These are phyloP conservation scores for Antonospora locustae DNA, from an alignment of 371 early-diverging fungal genomes.

Conservation along the genomic window DNA sequence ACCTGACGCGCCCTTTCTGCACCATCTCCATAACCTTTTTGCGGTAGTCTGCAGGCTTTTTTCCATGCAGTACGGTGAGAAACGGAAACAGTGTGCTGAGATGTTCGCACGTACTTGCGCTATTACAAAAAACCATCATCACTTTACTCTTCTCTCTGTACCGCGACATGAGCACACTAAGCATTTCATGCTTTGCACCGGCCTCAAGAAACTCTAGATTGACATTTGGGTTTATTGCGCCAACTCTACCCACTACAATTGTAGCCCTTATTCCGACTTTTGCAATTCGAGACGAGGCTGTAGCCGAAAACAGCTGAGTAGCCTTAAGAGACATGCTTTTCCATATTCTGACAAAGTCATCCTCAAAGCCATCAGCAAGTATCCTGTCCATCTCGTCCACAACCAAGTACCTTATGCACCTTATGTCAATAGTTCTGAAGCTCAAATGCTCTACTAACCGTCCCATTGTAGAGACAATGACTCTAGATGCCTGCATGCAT, in stretches of 20 bases:
- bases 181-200: background rate
- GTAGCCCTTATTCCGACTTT: conserved; percentile 61
- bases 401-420: conserved; percentile 74
- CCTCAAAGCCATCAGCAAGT: conserved; percentile 81
- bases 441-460: conserved; percentile 89
- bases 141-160: too few relatives aligned
- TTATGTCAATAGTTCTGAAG: too few relatives aligned
- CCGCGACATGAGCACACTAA: conserved; percentile 62
- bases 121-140: conserved; percentile 86
- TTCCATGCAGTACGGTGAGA: too few relatives aligned
- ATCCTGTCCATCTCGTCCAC: conserved; percentile 96
- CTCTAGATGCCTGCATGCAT: conserved; percentile 78
- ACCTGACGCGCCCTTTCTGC: conserved; percentile 67
- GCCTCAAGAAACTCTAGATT: conserved; percentile 58
- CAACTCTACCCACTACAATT: conserved; percentile 75
- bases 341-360: conserved; percentile 75
- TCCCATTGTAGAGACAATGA: conserved; percentile 89
- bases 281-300: conserved; percentile 65
- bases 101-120: conserved; percentile 77
- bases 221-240: conserved; percentile 74
- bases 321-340: conserved; percentile 74
- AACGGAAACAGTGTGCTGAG: too few relatives aligned
- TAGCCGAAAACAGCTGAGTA: conserved; percentile 79
- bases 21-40: conserved; percentile 77
- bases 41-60: conserved; percentile 83